Conservation (phyloP, 2,329 filamentous ascomycete species). For the Ophiosphaerella narmari region DNA sequence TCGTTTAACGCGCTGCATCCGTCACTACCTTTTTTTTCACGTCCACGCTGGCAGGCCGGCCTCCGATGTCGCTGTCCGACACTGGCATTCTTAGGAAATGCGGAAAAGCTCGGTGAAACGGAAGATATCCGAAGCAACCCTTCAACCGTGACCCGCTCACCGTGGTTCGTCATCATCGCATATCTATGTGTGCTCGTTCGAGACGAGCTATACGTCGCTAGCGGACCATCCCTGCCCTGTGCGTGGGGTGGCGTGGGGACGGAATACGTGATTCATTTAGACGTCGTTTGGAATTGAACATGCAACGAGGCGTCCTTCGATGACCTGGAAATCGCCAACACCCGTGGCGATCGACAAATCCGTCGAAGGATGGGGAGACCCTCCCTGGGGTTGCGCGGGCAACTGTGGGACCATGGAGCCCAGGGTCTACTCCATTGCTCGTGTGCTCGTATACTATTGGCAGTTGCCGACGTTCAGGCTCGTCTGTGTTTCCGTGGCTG, state of each 20-base stretch:
- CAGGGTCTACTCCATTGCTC: background rate
- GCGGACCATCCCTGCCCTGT: constrained; percentile 20
- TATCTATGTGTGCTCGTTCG: constrained; percentile 8
- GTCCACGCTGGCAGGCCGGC: background rate
- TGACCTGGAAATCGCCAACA: constrained; percentile 6
- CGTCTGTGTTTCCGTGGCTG: no score
- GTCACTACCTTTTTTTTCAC: no score
- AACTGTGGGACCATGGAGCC: constrained; percentile 10
- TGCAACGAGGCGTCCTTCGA: constrained; percentile 7
- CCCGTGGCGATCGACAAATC: constrained; percentile 19
- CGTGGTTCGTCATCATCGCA: constrained; percentile 7
- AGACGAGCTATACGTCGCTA: constrained; percentile 10
- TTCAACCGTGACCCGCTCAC: constrained; percentile 9
- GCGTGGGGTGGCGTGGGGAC: constrained; percentile 32
- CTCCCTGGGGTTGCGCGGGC: constrained; percentile 15
- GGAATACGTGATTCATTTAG: constrained; percentile 37
- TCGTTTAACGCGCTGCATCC: no score
- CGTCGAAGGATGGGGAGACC: constrained; percentile 16
- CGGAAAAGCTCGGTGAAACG: constrained; percentile 16
- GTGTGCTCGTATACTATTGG: background rate
- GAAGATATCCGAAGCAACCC: constrained; percentile 11
- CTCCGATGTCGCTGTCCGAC: constrained; percentile 8
- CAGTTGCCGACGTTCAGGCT: no score
- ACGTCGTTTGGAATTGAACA: constrained; percentile 19
- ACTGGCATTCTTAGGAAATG: constrained; percentile 4